Evolutionary conservation across 2,329 filamentous ascomycete species (phyloP).

Genomic region (Coccinonectria pachysandricola): DNA sequence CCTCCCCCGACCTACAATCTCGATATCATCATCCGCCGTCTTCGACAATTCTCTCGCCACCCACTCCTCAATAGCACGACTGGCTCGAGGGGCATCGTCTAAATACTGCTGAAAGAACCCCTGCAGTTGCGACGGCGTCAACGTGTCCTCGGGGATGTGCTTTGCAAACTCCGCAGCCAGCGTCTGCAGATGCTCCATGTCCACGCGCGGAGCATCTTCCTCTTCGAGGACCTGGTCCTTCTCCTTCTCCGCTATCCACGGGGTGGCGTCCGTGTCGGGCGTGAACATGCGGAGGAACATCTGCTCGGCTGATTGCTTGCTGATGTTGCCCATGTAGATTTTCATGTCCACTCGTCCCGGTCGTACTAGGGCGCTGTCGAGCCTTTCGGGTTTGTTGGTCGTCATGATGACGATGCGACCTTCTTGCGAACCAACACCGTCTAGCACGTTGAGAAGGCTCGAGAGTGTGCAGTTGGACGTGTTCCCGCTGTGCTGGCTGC

Average conservation of each 20-base stretch:
- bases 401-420: conserved; percentile 67
- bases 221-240: too few species aligned
- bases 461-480: conserved; percentile 41
- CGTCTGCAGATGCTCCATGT: conserved; percentile 23
- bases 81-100: conserved; percentile 28
- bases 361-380: conserved; percentile 54
- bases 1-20: conserved; percentile 10
- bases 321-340: conserved; percentile 44
- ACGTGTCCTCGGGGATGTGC: conserved; percentile 35
- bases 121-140: conserved; percentile 41
- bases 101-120: conserved; percentile 36
- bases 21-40: conserved; percentile 21
- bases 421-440: conserved; percentile 60
- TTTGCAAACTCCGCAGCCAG: conserved; percentile 45
- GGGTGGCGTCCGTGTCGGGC: conserved; percentile 22
- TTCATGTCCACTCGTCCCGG: conserved; percentile 58
- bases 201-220: conserved; percentile 15
- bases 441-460: conserved; percentile 58
- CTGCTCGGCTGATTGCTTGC: conserved; percentile 29
- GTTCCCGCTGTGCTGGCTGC: too few species aligned
- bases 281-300: conserved; percentile 39
- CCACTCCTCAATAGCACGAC: conserved; percentile 25
- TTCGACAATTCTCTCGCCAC: conserved; percentile 23
- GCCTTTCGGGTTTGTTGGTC: conserved; percentile 54
- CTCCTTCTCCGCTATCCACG: too few species aligned